Evolutionary conservation across 441 rosid genomes (phyloP).

Genomic region (Jatropha multifida): DNA sequence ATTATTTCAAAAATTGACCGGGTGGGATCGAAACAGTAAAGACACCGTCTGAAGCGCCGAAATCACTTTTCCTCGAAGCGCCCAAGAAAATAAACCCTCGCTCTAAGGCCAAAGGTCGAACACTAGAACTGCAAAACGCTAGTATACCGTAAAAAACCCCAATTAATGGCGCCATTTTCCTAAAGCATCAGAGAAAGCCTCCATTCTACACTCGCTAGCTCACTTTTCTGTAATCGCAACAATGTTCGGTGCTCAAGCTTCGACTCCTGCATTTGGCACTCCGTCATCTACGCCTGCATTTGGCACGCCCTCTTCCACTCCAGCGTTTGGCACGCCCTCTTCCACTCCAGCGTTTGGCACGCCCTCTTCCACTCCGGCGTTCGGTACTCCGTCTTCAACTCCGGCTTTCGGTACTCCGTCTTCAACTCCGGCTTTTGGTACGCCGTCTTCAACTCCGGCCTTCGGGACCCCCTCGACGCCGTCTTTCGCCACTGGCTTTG

Average conservation of each 20-base stretch:
- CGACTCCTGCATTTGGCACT: conserved; percentile 34
- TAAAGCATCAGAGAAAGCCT: neutral
- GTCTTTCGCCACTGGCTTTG: conserved; percentile 63
- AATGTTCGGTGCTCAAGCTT: conserved; percentile 48
- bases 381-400: neutral
- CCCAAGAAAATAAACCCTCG: too few species aligned
- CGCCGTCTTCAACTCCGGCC: conserved; percentile 17
- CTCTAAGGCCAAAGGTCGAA: conserved; percentile 20
- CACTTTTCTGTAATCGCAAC: neutral
- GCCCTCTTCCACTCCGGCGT: neutral
- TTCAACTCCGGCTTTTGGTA: neutral
- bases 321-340: conserved; percentile 55
- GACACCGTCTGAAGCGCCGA: neutral
- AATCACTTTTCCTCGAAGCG: neutral
- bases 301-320: conserved; percentile 34
- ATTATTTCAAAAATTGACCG: too few species aligned
- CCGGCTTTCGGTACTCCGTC: neutral
- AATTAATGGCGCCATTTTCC: conserved; percentile 13
- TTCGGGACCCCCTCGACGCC: conserved; percentile 73
- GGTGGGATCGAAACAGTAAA: neutral
- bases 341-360: conserved; percentile 61
- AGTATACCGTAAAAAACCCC: neutral
- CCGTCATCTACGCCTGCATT: conserved; percentile 30
- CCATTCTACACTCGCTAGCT: too few species aligned
- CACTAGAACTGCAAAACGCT: conserved; percentile 11